Conservation (phyloP, 2,329 filamentous ascomycete species). For the Cytospora piceae region DNA sequence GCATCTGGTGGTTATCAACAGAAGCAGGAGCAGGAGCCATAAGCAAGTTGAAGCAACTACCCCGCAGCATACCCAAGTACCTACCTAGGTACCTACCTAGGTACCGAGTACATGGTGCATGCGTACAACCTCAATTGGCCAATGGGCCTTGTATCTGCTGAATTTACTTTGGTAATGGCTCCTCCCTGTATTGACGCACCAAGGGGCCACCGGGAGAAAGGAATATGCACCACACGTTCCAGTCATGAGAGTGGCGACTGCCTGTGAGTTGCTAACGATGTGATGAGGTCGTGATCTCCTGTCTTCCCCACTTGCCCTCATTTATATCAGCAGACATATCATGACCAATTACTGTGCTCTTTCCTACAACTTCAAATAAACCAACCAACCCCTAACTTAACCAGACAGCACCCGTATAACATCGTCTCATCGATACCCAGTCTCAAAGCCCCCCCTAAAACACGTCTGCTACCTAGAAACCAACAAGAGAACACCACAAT, state of each 20-base stretch:
- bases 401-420: background rate
- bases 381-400: background rate
- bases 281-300: conserved; percentile 19
- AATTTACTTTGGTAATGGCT: background rate
- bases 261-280: conserved; percentile 7
- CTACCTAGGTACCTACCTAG: conserved; percentile 3
- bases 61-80: background rate
- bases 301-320: background rate
- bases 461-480: background rate
- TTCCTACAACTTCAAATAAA: background rate
- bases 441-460: background rate
- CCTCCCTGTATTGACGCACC: conserved; percentile 7
- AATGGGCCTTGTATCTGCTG: background rate
- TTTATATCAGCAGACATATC: background rate
- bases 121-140: conserved; percentile 10
- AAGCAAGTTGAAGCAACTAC: too few species aligned
- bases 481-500: background rate
- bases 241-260: conserved; percentile 5
- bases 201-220: conserved; percentile 17
- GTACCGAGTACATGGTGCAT: too few species aligned
- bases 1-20: conserved; percentile 3
- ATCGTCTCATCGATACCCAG: background rate
- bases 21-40: conserved; percentile 5
- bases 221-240: background rate
- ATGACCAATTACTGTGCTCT: background rate